These are phyloP conservation scores for Teunomyces kruisii DNA, from an alignment of 805 yeast species.

Conservation along the genomic window DNA sequence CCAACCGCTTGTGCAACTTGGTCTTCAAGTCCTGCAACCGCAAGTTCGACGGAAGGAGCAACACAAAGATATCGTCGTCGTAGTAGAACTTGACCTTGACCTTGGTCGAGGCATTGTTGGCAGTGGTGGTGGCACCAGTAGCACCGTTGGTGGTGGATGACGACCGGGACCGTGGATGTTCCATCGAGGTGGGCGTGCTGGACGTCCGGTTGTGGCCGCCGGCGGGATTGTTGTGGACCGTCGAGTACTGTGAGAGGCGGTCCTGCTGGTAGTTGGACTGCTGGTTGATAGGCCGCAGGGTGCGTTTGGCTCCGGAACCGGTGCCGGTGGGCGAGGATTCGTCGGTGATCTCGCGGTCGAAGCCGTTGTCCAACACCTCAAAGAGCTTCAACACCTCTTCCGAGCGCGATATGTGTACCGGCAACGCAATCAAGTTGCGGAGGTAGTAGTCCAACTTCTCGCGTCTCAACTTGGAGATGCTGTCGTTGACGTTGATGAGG, in stretches of 20 bases:
- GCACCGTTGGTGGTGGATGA: slow-evolving; percentile 18
- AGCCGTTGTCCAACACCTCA: slow-evolving; percentile 56
- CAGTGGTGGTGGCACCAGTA: not conserved
- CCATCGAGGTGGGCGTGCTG: slow-evolving; percentile 1
- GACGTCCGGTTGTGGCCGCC: slow-evolving; percentile 5
- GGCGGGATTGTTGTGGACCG: slow-evolving; percentile 29
- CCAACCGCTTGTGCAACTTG: slow-evolving; percentile 50
- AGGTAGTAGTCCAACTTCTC: slow-evolving; percentile 55
- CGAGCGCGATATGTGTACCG: slow-evolving; percentile 71
- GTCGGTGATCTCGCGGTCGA: slow-evolving; percentile 50
- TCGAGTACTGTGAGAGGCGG: slow-evolving; percentile 51
- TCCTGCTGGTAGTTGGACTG: slow-evolving; percentile 50
- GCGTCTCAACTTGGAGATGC: slow-evolving; percentile 52
- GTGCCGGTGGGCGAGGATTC: slow-evolving; percentile 3
- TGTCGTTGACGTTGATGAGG: slow-evolving; percentile 82
- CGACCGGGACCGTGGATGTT: slow-evolving; percentile 18
- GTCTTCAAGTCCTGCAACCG: slow-evolving; percentile 49
- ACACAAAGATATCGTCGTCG: slow-evolving; percentile 79
- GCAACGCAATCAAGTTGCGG: slow-evolving; percentile 63
- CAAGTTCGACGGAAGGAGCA: slow-evolving; percentile 51
- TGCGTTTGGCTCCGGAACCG: slow-evolving; percentile 15
- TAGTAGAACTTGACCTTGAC: slow-evolving; percentile 73
- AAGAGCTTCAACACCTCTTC: slow-evolving; percentile 70
- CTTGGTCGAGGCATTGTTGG: slow-evolving; percentile 20
- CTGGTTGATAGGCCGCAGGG: slow-evolving; percentile 38